These are phyloP conservation scores for Mortierella sp. DNA, from an alignment of 371 early-diverging fungal species.

Conservation along the genomic window DNA sequence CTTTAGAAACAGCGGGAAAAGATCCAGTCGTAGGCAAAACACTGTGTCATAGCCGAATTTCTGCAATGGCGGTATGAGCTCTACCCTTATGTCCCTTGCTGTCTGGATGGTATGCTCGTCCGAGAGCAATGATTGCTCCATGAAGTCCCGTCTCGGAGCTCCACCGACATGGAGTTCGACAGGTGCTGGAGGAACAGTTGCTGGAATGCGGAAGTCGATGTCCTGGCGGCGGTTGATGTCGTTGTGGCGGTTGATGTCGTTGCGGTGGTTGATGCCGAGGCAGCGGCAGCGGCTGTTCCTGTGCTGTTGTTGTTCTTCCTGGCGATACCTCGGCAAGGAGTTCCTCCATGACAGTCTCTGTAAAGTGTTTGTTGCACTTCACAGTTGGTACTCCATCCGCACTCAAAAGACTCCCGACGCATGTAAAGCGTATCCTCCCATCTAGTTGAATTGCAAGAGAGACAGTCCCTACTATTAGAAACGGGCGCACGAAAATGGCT, in stretches of 20 bases:
- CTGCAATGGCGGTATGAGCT: neutral
- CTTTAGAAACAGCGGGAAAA: neutral
- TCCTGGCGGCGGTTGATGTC: neutral
- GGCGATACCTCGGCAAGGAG: neutral
- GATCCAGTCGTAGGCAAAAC: neutral
- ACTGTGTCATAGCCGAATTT: neutral
- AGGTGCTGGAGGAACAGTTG: neutral
- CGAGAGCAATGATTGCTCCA: neutral
- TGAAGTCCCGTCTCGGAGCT: neutral
- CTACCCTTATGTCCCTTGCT: neutral
- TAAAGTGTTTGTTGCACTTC: neutral
- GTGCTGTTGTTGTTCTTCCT: neutral
- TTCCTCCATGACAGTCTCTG: neutral
- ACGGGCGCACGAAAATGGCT: too few relatives aligned
- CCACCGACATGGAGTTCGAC: neutral
- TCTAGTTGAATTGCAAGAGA: too few relatives aligned
- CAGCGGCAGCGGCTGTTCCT: too few relatives aligned
- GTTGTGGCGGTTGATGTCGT: neutral
- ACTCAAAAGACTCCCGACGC: neutral
- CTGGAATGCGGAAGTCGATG: neutral
- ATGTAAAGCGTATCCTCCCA: neutral
- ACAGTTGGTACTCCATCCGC: neutral
- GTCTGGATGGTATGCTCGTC: neutral
- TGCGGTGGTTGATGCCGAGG: too few relatives aligned
- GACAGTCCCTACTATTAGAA: too few relatives aligned